Percentiles rank a stretch among this genome's conserved stretches.
Conservation (phyloP, 2,329 filamentous ascomycete genomes). For the Metarhizium robertsii region DNA sequence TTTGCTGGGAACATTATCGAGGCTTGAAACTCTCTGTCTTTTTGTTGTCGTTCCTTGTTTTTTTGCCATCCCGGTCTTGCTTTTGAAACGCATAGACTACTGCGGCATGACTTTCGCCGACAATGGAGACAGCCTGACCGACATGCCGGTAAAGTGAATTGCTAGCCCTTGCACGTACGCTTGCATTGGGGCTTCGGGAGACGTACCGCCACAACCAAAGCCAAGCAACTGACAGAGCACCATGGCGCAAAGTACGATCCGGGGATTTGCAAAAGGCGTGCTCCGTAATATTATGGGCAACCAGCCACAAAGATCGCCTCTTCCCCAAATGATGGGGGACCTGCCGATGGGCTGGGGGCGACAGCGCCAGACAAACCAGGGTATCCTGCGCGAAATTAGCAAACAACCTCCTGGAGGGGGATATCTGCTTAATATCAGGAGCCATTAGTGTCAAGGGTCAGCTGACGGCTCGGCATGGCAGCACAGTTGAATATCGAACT, state of each 20-base stretch:
- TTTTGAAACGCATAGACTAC: not conserved
- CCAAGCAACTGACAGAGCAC: not conserved
- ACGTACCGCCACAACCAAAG: not conserved
- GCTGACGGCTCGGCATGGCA: not conserved
- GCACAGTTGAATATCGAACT: not conserved
- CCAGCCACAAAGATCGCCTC: conserved; percentile 2
- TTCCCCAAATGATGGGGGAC: not conserved
- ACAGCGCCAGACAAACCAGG: not conserved
- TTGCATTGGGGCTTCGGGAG: conserved; percentile 6
- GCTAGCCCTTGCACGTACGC: not conserved
- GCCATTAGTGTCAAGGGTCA: not conserved
- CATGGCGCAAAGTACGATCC: not conserved
- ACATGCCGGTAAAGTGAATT: not conserved
- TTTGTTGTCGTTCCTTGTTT: not conserved
- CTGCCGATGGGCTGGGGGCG: not conserved
- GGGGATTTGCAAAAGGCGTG: not conserved
- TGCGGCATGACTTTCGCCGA: not conserved
- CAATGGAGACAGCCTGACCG: not conserved
- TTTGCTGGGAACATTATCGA: not conserved
- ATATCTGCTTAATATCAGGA: not conserved
- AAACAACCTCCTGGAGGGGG: not conserved
- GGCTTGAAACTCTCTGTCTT: not conserved
- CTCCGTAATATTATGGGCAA: not conserved
- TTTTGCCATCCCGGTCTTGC: not conserved
- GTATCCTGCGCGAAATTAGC: not conserved